Conservation (phyloP, 108 stramenopile genomes). For the Nannochloropsis salina region DNA sequence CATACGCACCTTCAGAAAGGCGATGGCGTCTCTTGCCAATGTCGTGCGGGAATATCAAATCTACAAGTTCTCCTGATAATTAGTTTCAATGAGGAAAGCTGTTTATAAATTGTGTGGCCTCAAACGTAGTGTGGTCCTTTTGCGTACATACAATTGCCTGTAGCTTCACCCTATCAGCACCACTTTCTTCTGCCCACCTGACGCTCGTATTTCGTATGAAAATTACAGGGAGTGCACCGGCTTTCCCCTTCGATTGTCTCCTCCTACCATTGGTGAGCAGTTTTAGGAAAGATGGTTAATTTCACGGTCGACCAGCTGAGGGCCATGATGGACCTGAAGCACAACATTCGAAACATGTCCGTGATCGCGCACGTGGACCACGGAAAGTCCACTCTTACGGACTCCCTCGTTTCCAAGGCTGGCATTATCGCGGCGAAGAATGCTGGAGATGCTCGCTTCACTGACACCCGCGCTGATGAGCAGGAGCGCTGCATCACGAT, state of each 20-base stretch:
- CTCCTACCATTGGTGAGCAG: constrained; percentile 3
- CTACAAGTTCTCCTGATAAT: too few relatives aligned
- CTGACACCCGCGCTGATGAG: constrained; percentile 99
- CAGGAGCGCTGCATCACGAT: constrained; percentile 99
- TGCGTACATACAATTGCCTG: too few relatives aligned
- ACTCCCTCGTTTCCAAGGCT: constrained; percentile 99
- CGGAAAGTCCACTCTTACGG: constrained; percentile 99
- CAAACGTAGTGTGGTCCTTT: too few relatives aligned
- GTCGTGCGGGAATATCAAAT: too few relatives aligned
- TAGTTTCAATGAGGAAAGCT: too few relatives aligned
- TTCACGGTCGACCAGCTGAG: constrained; percentile 98
- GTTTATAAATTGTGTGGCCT: too few relatives aligned
- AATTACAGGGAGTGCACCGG: background rate
- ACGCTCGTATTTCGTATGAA: background rate
- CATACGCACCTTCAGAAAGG: too few relatives aligned
- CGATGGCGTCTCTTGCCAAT: too few relatives aligned
- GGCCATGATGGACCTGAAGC: constrained; percentile 99
- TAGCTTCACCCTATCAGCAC: background rate
- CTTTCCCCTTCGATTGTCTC: background rate
- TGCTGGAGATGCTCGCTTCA: constrained; percentile 98
- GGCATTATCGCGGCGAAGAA: constrained; percentile 98
- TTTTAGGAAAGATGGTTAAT: constrained; percentile 73
- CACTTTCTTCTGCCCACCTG: background rate
- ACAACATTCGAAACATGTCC: constrained; percentile 99
- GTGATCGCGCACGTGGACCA: constrained; percentile 99